These are phyloP conservation scores for Ascocoryne sarcoides DNA, from an alignment of 2,329 filamentous ascomycete species.

Conservation along the genomic window DNA sequence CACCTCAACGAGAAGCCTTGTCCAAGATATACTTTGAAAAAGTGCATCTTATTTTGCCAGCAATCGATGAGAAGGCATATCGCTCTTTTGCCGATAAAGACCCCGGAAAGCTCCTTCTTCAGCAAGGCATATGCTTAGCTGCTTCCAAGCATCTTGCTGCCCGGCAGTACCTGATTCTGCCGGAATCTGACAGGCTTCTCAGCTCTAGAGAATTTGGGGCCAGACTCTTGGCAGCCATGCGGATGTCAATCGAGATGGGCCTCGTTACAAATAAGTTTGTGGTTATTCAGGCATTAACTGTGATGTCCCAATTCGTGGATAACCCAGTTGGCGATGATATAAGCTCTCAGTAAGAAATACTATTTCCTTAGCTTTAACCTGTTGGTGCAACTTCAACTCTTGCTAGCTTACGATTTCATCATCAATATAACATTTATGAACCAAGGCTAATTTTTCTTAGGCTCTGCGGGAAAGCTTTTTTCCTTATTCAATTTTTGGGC, in stretches of 20 bases:
- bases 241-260: conserved; percentile 38
- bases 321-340: conserved; percentile 45
- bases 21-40: conserved; percentile 31
- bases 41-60: conserved; percentile 25
- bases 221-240: conserved; percentile 18
- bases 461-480: conserved; percentile 45
- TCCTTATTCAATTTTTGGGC: conserved; percentile 48
- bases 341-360: conserved; percentile 35
- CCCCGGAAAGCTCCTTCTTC: conserved; percentile 34
- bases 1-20: conserved; percentile 38
- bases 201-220: conserved; percentile 18
- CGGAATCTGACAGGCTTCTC: conserved; percentile 6
- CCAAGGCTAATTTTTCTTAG: conserved; percentile 1
- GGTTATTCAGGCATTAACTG: conserved; percentile 43
- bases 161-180: conserved; percentile 32
- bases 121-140: conserved; percentile 47
- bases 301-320: conserved; percentile 52
- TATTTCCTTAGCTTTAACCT: background rate
- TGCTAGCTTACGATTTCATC: too few species aligned
- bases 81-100: conserved; percentile 29
- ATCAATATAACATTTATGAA: background rate
- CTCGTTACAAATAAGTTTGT: conserved; percentile 46
- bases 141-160: conserved; percentile 42
- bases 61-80: conserved; percentile 21
- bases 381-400: too few species aligned